These are phyloP conservation scores for Colletotrichum godetiae DNA, from an alignment of 2,329 filamentous ascomycete species.

Conservation along the genomic window DNA sequence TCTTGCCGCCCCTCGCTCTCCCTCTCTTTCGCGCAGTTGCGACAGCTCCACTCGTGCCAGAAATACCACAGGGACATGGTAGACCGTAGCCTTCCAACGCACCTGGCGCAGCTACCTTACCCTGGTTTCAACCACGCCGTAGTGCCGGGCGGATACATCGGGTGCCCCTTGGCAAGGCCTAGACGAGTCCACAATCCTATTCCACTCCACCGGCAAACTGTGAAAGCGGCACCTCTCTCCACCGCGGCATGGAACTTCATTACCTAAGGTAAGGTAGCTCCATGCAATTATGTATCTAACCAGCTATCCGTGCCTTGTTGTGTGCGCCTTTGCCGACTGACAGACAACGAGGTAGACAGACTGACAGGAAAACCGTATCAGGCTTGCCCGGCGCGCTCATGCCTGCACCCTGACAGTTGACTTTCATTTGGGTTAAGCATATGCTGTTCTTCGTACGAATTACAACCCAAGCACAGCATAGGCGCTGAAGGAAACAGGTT, in stretches of 20 bases:
- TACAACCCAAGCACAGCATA: background rate
- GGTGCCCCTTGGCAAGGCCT: conserved; percentile 25
- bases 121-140: background rate
- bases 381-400: background rate
- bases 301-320: background rate
- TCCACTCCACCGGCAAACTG: conserved; percentile 6
- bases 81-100: background rate
- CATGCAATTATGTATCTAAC: background rate
- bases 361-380: background rate
- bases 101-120: background rate
- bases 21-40: background rate
- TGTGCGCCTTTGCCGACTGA: background rate
- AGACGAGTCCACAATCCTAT: conserved; percentile 8
- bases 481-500: background rate
- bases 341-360: no score
- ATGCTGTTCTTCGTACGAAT: background rate
- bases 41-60: conserved; percentile 3
- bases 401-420: background rate
- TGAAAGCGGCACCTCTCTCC: conserved; percentile 1
- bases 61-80: background rate
- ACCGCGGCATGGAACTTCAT: conserved; percentile 3
- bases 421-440: background rate
- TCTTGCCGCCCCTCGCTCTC: background rate
- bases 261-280: background rate
- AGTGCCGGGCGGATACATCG: conserved; percentile 9